These are phyloP conservation scores for Biscogniauxia marginata DNA, from an alignment of 2,329 filamentous ascomycete genomes.

Conservation along the genomic window DNA sequence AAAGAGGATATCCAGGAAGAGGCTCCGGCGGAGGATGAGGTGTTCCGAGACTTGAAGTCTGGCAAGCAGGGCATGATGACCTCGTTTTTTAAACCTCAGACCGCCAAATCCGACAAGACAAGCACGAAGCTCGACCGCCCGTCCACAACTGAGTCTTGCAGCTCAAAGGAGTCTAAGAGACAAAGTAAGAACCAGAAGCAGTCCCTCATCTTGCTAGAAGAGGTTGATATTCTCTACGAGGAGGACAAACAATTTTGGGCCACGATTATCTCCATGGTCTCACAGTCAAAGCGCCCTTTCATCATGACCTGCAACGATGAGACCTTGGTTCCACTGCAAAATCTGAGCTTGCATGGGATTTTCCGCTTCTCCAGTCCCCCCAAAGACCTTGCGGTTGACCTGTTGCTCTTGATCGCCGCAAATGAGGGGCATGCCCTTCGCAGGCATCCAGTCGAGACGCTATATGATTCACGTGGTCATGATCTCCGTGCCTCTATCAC, in stretches of 20 bases:
- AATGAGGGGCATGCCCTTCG: slow-evolving; percentile 82
- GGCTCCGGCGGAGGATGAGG: slow-evolving; percentile 41
- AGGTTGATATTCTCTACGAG: slow-evolving; percentile 90
- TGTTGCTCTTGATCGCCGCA: slow-evolving; percentile 78
- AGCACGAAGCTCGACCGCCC: slow-evolving; percentile 28
- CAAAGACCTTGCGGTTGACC: slow-evolving; percentile 68
- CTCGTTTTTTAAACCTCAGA: slow-evolving; percentile 70
- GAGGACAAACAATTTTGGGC: slow-evolving; percentile 96
- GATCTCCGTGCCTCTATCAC: slow-evolving; percentile 81
- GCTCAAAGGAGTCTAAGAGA: slow-evolving; percentile 32
- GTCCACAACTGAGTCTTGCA: slow-evolving; percentile 10
- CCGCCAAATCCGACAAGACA: slow-evolving; percentile 21
- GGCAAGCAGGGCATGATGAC: slow-evolving; percentile 77
- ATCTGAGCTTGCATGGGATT: slow-evolving; percentile 79
- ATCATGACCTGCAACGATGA: slow-evolving; percentile 96
- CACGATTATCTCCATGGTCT: slow-evolving; percentile 74
- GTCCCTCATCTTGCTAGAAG: slow-evolving; percentile 89
- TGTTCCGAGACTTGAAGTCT: slow-evolving; percentile 59
- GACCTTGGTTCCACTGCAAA: slow-evolving; percentile 70
- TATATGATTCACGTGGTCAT: slow-evolving; percentile 67
- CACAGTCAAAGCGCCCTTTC: slow-evolving; percentile 85
- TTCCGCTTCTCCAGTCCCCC: slow-evolving; percentile 72
- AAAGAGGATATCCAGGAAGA: slow-evolving; percentile 29
- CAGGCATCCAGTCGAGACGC: slow-evolving; percentile 62
- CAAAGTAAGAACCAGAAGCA: slow-evolving; percentile 70